Conservation (phyloP, 495 filamentous ascomycete species). For the Cenococcum geophilum region DNA sequence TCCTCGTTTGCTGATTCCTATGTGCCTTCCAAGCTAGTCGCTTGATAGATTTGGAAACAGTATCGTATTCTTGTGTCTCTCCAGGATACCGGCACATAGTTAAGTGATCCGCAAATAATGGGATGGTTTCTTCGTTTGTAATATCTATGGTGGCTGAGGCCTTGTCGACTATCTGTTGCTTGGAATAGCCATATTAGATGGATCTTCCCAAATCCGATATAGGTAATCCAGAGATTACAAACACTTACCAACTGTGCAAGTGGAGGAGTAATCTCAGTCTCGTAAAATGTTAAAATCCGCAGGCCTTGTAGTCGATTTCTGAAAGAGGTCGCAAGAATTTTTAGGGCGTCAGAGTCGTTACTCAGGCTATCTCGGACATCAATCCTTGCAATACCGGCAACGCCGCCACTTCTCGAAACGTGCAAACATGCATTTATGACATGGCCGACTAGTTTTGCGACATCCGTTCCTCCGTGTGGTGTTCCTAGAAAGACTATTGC, state of each 20-base stretch:
- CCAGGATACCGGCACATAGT: conserved; percentile 25
- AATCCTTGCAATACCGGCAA: conserved; percentile 10
- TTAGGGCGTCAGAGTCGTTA: conserved; percentile 10
- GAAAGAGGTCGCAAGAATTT: conserved; percentile 9
- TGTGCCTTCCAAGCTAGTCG: conserved; percentile 10
- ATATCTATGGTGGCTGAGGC: conserved; percentile 20
- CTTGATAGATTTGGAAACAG: conserved; percentile 2
- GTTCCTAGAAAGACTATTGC: conserved; percentile 28
- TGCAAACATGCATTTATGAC: conserved; percentile 16
- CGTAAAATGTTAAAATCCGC: conserved; percentile 22
- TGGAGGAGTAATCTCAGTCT: conserved; percentile 9
- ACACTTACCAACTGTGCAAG: conserved; percentile 8
- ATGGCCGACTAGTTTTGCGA: conserved; percentile 14
- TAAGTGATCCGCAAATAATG: conserved; percentile 24
- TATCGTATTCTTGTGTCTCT: conserved; percentile 9
- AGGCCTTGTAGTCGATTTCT: conserved; percentile 7
- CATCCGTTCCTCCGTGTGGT: conserved; percentile 24
- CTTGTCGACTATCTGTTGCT: conserved; percentile 21
- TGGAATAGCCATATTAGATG: not conserved
- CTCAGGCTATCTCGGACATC: conserved; percentile 15
- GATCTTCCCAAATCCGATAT: not conserved
- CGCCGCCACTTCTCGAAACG: not conserved
- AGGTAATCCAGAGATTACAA: not conserved
- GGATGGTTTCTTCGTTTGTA: conserved; percentile 14
- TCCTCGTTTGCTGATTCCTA: conserved; percentile 3